Base-by-base conservation (phyloP, 1,139 yeast genomes). In the Magnusiomyces fungicola region DNA sequence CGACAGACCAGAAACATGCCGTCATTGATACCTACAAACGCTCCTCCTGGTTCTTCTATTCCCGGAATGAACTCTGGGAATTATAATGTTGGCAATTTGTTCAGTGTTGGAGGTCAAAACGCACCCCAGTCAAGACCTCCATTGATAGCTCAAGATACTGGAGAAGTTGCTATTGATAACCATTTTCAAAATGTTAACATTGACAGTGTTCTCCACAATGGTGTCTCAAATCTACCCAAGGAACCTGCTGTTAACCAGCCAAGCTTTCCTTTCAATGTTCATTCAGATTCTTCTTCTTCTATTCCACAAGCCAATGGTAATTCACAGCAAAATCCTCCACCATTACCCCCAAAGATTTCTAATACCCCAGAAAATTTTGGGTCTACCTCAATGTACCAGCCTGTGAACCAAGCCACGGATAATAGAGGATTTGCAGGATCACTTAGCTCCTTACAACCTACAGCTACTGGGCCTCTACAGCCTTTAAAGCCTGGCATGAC, bases 161-260 rank as follows among this genome's bases (percentile, higher is more conserved):
- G 53, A 1, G 67, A 63, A 38, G 63, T 61, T 18, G 67, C 58
- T 23, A 59, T 63, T 29, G 67, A 61, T 33, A 61, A 56, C n/a
- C 62, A 64, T 33, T 68, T 68, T 52, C 66, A 66, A 32, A 65
- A 65, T 46, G 70, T 69, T 47, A 66, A 63, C 48, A 68, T 68
- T 49, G 72, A 68, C 47, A 61, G 67, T 30, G 70, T 68, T 3
- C 58, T 68, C 40, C 66, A 65, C 47, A 61, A 68, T 46, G 72
- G 72, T 25, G 62, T 58, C n/a, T 65, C 71, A 22, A 62, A 60
- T 40, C 25, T 49, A 14, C 54, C 58, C 9, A 43, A 58, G 7
- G 50, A 55, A 19, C 53, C 50, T 19, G 33, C 52, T 45, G 16
- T 47, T 50, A 16, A 49, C 45, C 18, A 46, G 53, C 16, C 55